phyloP scores from a whole-genome alignment of 345 rosid genomes.

The Pistacia integerrima region DNA sequence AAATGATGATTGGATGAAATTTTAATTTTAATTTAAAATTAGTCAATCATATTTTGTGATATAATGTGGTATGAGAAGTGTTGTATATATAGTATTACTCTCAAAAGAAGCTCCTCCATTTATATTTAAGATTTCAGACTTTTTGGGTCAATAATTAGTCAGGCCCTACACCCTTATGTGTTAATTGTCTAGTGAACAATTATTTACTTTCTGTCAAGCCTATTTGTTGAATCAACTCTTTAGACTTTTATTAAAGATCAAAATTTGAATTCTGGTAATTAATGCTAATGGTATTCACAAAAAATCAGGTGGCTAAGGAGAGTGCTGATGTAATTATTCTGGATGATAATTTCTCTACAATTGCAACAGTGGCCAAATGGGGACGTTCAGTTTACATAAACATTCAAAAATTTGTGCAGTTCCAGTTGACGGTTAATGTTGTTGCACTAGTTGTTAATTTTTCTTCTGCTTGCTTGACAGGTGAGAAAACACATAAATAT shows the following conservation, averaged over 20 bases:
- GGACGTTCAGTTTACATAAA: constrained; percentile 93
- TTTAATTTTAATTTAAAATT: too few relatives aligned
- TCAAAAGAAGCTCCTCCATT: neutral
- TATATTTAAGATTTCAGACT: neutral
- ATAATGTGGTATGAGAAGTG: too few relatives aligned
- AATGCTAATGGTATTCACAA: constrained; percentile 9
- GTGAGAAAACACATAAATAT: constrained; percentile 31
- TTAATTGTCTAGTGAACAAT: neutral
- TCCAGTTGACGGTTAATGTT: constrained; percentile 88
- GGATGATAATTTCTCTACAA: constrained; percentile 93
- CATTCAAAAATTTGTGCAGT: constrained; percentile 94
- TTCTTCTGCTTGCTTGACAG: constrained; percentile 92
- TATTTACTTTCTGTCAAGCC: neutral
- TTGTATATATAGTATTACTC: too few relatives aligned
- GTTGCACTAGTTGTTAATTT: constrained; percentile 86
- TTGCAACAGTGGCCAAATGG: constrained; percentile 95
- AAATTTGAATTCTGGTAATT: neutral
- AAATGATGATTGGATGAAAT: too few relatives aligned
- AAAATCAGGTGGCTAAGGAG: constrained; percentile 91
- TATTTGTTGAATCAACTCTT: neutral
- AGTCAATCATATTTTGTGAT: too few relatives aligned
- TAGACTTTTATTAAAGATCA: neutral
- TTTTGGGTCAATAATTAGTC: neutral
- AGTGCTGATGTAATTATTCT: constrained; percentile 95
- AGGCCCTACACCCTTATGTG: neutral